Evolutionary conservation across 1,139 yeast species (phyloP), one percentile per base, ranked within the genome.

Genomic region (Nakaseomyces sp.): DNA sequence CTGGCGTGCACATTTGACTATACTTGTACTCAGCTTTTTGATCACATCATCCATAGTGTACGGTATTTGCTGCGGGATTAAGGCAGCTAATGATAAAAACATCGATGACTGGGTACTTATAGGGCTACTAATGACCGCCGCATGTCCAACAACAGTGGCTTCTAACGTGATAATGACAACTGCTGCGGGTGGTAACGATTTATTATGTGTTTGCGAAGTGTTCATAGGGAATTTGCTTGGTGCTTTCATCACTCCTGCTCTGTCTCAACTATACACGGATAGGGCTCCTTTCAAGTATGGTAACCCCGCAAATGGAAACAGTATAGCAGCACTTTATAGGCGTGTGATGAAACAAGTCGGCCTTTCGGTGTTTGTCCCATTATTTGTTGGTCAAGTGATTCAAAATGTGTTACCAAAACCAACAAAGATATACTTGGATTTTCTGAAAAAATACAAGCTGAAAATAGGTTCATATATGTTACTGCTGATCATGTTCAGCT

Each of bases 111-210:
- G 91, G 84, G 70, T 86, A 51, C 67, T 87, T 37, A 84, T 76
- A 45, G 96, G 96, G 0, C 65, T 87, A 51, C 75, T 88, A 30
- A 82, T 86, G 39, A 83, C 94, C 2, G 85, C 85, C 40, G 76
- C 91, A 4, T 85, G 94, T 61, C 96, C 96, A 32, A 88, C 96
- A 12, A 87, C 96, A 0, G 94, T 87, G 16, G 79, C 91, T 0
- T 87, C 89, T 4, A 87, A 87, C 60, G 95, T 87, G 40, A 89
- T 87, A 22, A 86, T 87, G 95, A 87, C 96, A n/a, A 74, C 75
- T 44, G 73, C 72, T 46, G 89, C 94, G 0, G 79, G 81, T 53
- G 95, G 95, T 5, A 85, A 86, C 61, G 89, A 79, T 50, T 67
- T 84, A 20, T 67, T 87, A 45, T 81, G 95, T 18, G 68, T 86